These are phyloP conservation scores for Cordyceps militaris DNA, from an alignment of 2,329 filamentous ascomycete species.

Conservation along the genomic window DNA sequence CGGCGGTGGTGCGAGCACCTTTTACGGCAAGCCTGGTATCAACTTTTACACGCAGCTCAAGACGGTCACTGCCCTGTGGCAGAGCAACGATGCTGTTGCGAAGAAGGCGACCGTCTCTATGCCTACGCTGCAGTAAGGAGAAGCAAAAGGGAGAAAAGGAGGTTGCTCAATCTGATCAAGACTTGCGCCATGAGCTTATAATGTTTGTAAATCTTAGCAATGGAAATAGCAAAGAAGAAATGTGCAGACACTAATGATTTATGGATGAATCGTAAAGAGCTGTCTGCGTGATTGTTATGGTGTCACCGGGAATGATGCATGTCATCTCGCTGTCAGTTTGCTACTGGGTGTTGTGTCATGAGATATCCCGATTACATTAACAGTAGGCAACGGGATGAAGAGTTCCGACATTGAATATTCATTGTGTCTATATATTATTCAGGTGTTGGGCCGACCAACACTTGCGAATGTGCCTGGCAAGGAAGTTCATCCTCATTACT, in stretches of 20 bases:
- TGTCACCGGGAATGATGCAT: too few relatives aligned
- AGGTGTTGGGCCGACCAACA: too few relatives aligned
- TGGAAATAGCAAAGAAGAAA: neutral
- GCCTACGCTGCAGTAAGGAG: constrained; percentile 49
- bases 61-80: constrained; percentile 93
- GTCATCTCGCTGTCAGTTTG: too few relatives aligned
- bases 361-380: too few relatives aligned
- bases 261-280: too few relatives aligned
- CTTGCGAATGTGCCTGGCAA: too few relatives aligned
- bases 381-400: too few relatives aligned
- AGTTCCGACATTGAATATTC: too few relatives aligned
- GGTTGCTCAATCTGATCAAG: neutral
- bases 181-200: neutral
- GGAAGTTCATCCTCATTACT: too few relatives aligned
- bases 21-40: constrained; percentile 89
- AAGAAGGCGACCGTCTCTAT: constrained; percentile 84
- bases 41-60: constrained; percentile 96
- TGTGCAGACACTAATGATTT: neutral
- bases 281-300: too few relatives aligned
- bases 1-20: constrained; percentile 85
- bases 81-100: constrained; percentile 72
- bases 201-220: neutral
- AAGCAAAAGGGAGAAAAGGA: neutral
- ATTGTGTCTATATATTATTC: too few relatives aligned
- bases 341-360: too few relatives aligned